Evolutionary conservation across 2,329 filamentous ascomycete genomes (phyloP), one percentile per base, ranked within the genome.

Genomic region (Parastagonospora nodorum): DNA sequence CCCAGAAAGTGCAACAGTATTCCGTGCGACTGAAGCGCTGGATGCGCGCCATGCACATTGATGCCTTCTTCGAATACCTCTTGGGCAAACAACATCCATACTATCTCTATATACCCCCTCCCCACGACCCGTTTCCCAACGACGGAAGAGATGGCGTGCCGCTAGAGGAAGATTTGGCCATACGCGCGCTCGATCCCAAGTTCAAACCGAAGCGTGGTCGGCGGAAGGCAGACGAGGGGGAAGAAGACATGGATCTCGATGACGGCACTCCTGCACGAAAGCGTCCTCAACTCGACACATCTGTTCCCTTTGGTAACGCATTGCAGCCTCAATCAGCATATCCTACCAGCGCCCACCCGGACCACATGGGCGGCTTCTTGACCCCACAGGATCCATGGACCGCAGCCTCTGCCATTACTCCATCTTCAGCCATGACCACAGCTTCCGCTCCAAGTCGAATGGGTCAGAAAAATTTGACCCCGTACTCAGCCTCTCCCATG

Each of bases 11-110:
- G 50, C 91, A 96, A 71, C 92, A 97, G 72, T 97, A 96, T 78
- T 91, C 90, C 37, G 92, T 97, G 40, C 84, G 92, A 51, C 77
- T 97, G 50, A 97, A 97, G 89, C 87, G 93, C 68, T 97, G 92
- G 92, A 94, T 97, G 90, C 90, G 91, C 70, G 92, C 92, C 5
- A 93, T 96, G 88, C 92, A 96, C 71, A 86, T 96, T 45, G 90
- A 96, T 78, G 89, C 91, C 9, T 97, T 97, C 71, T 97, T 96
- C 66, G 91, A 96, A 70, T 97, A 91, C 70, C 84, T 95, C 15
- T 81, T 93, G 55, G 85, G 86, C 42, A 91, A 91, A 57, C 78
- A 83, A 24, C 91, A 95, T 72, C 76, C 84, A 0, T 97, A 97
- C 73, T 96, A 88, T 78, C 86, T 83, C 12, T 84, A 90, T 31